These are phyloP conservation scores for Neurospora sp. DNA, from an alignment of 495 filamentous ascomycete species.

Conservation along the genomic window DNA sequence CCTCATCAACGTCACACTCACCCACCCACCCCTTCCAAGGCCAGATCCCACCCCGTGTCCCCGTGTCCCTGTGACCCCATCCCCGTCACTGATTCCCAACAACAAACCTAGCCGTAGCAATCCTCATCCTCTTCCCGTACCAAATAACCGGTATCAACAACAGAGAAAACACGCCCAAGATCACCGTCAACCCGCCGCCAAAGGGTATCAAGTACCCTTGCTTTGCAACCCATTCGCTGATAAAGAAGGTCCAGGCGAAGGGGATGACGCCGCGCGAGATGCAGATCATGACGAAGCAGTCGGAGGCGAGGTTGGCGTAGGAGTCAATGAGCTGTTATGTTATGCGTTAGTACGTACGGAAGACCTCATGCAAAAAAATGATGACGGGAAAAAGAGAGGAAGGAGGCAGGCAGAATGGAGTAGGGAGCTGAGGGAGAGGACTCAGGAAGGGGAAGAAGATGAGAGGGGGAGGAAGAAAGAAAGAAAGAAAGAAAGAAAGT, in stretches of 20 bases:
- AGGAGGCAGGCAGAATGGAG: not conserved
- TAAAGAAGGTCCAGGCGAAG: slow-evolving; percentile 22
- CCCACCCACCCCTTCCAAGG: too few relatives aligned
- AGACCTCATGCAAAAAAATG: not conserved
- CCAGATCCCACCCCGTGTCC: not conserved
- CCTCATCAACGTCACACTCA: too few relatives aligned
- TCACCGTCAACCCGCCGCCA: slow-evolving; percentile 14
- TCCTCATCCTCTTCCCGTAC: slow-evolving; percentile 20
- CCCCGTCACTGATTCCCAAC: slow-evolving; percentile 12
- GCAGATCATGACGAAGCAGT: slow-evolving; percentile 27
- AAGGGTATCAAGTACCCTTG: slow-evolving; percentile 19
- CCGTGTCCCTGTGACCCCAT: not conserved
- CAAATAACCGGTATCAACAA: slow-evolving; percentile 17
- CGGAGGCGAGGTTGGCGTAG: slow-evolving; percentile 21
- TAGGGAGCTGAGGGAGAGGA: not conserved
- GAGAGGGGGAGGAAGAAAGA: not conserved
- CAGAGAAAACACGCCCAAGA: slow-evolving; percentile 19
- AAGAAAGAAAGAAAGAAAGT: too few relatives aligned
- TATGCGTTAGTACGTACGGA: not conserved
- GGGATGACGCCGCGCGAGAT: slow-evolving; percentile 20
- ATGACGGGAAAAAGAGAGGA: not conserved
- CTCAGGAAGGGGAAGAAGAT: not conserved
- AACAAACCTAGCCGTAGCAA: slow-evolving; percentile 21
- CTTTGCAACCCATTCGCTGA: slow-evolving; percentile 15
- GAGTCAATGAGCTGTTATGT: slow-evolving; percentile 20